Base-by-base conservation (phyloP, 192 early-diverging fungal genomes). In the Backusella sp. region DNA sequence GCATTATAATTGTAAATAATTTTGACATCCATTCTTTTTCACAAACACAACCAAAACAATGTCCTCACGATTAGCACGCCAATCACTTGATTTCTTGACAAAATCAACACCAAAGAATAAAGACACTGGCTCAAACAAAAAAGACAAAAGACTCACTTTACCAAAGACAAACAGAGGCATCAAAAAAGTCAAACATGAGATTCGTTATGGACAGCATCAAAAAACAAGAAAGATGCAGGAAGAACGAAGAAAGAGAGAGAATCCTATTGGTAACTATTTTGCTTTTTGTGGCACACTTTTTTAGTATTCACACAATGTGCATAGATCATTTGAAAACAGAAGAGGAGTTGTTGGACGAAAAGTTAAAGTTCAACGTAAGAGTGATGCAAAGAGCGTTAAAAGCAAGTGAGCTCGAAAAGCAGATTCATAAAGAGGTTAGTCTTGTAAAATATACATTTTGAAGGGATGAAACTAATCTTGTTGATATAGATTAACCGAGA, bases 101-200 rank as follows among this genome's bases (percentile, higher is more conserved):
- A 42, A 28, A 32, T 26, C 23, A 21, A 15, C 59, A 8, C 23
- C 37, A 46, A 46, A 62, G 21, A 42, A 74, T 15, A 42, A 66
- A 34, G 37, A 39, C 23, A 8, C 21, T 42, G 3, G 34, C 4
- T 26, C 30, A 4, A 44, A 17, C 19, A 26, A 66, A 44, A 74
- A 65, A 67, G 21, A 67, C 7, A 36, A 52, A 26, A 59, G 39
- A 28, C 17, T 65, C 39, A 46, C 11, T 12, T 46, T 86, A 30
- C 85, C 85, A 59, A 78, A 76, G 70, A 84, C 80, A 30, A 86
- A 86, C 28, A 80, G 72, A 3, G 85, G 85, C 7, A 36, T 86
- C 39, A 83, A 84, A 35, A 86, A 82, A 68, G 77, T 84, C 6
- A 86, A 86, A 52, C 78, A 82, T 66, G 82, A 86, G 76, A 26